phyloP scores from a whole-genome alignment of 176 grass and related monocot species.

The Avena insularis region DNA sequence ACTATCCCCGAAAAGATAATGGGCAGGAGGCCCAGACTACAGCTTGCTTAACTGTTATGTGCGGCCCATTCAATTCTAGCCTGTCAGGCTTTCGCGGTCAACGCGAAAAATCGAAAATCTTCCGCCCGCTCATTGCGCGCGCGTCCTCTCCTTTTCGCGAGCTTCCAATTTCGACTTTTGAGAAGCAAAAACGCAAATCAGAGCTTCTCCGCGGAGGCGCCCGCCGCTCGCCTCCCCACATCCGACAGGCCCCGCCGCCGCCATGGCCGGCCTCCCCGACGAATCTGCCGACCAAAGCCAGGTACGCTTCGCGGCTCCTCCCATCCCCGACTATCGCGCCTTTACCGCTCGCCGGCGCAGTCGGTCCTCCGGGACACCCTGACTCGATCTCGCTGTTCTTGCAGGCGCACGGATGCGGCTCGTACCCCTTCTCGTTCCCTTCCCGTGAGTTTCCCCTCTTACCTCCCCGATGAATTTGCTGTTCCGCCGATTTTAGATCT shows the following conservation, averaged over 20 bases:
- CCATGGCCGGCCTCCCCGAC: conserved; percentile 35
- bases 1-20: too few species aligned
- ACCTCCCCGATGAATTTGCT: not conserved
- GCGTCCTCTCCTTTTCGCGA: not conserved
- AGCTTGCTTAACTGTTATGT: not conserved
- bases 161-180: conserved; percentile 22
- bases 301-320: conserved; percentile 25
- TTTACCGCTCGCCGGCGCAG: not conserved
- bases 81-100: not conserved
- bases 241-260: not conserved
- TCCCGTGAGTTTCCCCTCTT: conserved; percentile 57
- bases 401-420: conserved; percentile 43
- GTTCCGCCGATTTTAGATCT: conserved; percentile 25
- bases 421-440: conserved; percentile 53
- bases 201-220: not conserved
- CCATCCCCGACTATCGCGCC: not conserved
- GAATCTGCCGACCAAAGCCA: conserved; percentile 13
- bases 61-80: not conserved
- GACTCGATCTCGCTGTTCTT: conserved; percentile 12
- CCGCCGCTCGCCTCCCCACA: not conserved
- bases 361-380: not conserved
- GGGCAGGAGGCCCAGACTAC: not conserved
- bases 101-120: not conserved
- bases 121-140: not conserved
- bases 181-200: not conserved